Evolutionary conservation across 1,284 basidiomycete genomes (phyloP).

Genomic region (Pulveroboletus sp.): DNA sequence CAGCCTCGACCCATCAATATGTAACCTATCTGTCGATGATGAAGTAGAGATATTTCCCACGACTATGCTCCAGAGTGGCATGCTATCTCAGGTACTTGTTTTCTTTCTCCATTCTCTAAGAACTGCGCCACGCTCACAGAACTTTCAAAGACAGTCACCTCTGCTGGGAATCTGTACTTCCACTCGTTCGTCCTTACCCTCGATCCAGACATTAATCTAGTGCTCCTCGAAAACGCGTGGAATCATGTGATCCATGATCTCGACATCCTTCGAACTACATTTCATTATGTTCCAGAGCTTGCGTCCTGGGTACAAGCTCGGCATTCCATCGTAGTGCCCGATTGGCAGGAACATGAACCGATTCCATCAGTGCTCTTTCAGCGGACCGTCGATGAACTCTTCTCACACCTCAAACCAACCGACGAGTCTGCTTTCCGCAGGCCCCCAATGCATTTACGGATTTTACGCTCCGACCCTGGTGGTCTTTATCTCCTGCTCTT

Average conservation of each 20-base stretch:
- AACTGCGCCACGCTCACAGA: neutral
- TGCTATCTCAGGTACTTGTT: constrained; percentile 45
- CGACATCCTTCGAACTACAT: constrained; percentile 45
- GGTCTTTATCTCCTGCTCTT: constrained; percentile 36
- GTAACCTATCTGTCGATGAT: constrained; percentile 30
- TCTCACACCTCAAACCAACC: constrained; percentile 19
- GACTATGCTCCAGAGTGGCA: constrained; percentile 45
- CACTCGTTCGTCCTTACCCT: constrained; percentile 44
- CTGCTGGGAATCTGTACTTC: constrained; percentile 42
- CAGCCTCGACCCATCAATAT: constrained; percentile 10
- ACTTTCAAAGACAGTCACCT: constrained; percentile 40
- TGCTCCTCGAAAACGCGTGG: constrained; percentile 38
- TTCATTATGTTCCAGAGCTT: constrained; percentile 39
- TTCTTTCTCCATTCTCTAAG: neutral
- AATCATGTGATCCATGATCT: constrained; percentile 30
- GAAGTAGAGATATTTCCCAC: constrained; percentile 37
- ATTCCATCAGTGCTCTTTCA: constrained; percentile 10
- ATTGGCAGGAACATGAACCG: constrained; percentile 33
- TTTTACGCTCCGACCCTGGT: constrained; percentile 23
- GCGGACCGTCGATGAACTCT: constrained; percentile 18
- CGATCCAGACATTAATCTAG: constrained; percentile 24
- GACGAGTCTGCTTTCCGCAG: constrained; percentile 23
- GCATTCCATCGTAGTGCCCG: constrained; percentile 35
- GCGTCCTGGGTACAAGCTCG: constrained; percentile 43
- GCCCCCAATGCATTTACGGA: constrained; percentile 38